Base-by-base conservation (phyloP, 345 rosid species). In the Noccaea bulbosa region DNA sequence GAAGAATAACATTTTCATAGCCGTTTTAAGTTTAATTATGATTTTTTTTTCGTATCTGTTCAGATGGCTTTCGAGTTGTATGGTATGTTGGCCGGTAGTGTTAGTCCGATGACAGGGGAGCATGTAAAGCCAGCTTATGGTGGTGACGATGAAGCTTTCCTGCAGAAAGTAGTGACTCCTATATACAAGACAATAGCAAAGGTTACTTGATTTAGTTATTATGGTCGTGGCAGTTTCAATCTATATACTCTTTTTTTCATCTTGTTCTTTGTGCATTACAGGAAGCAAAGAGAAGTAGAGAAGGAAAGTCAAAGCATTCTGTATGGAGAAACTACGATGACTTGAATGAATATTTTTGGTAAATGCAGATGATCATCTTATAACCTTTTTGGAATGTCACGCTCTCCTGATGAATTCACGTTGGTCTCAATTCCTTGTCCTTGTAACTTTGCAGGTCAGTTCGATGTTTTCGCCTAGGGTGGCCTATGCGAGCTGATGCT, bases 401-500 rank as follows among this genome's bases (percentile, higher is more conserved):
- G 8, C n/a, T 67, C 34, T 38, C 41, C 49, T 44, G 52, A 24
- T 16, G 17, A 67, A 27, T 52, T 50, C 24, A 44, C 10, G 11
- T 59, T 67, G 24, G 54, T 64, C 24, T 72, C 12, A 40, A 11
- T 59, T 34, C 17, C 11, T 22, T 11, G 44, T 40, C 39, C 59
- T 11, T 51, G 55, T 47, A 75, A 64, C 66, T 71, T 71, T 78
- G 55, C 62, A 85, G 92, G 92, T 87, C 92, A 61, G 60, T 74
- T 65, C 89, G 79, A 47, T 87, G 92, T 80, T 85, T 87, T 77
- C 84, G 92, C 17, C 57, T 87, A 65, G 87, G 92, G 63, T 87
- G 92, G 92, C 92, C 89, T 34, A 87, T 84, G 92, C 82, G 87
- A 39, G 86, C 83, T 37, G 86, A 84, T 71, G 92, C 92, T 50